Evolutionary conservation across 169 alveolate genomes (phyloP), one percentile per base, ranked within the genome.

Genomic region (Plasmodium coatneyi): DNA sequence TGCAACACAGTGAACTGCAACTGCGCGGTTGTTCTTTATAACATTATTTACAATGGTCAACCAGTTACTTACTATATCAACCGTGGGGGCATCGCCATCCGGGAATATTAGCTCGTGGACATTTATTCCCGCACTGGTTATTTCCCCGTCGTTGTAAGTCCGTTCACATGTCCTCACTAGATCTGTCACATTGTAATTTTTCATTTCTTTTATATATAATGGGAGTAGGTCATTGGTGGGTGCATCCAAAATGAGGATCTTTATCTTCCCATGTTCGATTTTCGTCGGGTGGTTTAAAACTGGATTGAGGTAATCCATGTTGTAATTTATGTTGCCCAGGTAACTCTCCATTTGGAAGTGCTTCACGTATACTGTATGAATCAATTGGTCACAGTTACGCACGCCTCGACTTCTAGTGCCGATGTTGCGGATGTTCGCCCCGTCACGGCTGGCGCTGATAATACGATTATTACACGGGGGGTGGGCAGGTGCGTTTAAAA

Each of bases 1-100:
- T 3, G 99, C 99, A 34, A 98, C 98, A 86, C 99, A 98, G 84
- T 98, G 99, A n/a, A 98, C 99, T 12, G 99, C 99, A 10, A 98
- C 96, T 72, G 98, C 97, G 4, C 97, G 95, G 22, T 95, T 95
- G 79, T 92, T 93, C 41, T 93, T 96, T 46, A 95, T 92, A 19
- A 92, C 96, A n/a, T 94, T 91, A 80, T 93, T 96, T n/a, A 97
- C 96, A n/a, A 97, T 92, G 7, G 83, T 92, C 30, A 98, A 83
- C 99, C 99, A 98, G 80, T 95, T 95, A 41, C 90, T 89, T 25
- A 98, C 96, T 28, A 98, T 95, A n/a, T 96, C 97, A 36, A 80
- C 95, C 28, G 98, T 97, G 16, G 99, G 99, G 34, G 99, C 97
- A 71, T 97, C 98, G 1, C 99, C 99, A 84, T 98, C 99, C 28